A percentile compares a stretch with the other conserved stretches of the same genome.
These are phyloP conservation scores for Candida nemodendra DNA, from an alignment of 805 yeast genomes.

Conservation along the genomic window DNA sequence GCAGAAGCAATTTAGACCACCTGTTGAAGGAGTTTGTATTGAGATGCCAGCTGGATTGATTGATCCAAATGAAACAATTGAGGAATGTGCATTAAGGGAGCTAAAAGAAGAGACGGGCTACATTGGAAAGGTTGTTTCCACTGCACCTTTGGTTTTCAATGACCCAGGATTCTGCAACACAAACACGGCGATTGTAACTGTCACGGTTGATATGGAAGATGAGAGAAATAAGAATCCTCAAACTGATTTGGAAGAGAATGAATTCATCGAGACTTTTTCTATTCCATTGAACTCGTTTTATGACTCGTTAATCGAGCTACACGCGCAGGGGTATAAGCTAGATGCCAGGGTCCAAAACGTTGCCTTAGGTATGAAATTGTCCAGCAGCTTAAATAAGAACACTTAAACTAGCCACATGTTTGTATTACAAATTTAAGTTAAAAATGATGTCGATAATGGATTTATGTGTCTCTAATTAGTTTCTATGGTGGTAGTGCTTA, in stretches of 20 bases:
- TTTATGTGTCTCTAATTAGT: too few relatives aligned
- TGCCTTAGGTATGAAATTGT: conserved; percentile 74
- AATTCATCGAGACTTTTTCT: conserved; percentile 85
- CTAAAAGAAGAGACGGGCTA: conserved; percentile 92
- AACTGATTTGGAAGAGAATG: conserved; percentile 83
- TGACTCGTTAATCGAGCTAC: conserved; percentile 49
- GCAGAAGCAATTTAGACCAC: conserved; percentile 92
- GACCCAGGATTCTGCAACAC: conserved; percentile 84
- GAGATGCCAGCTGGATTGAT: conserved; percentile 96
- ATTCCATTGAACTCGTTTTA: conserved; percentile 63
- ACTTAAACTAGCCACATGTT: too few relatives aligned
- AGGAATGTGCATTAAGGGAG: conserved; percentile 82
- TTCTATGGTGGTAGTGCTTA: background rate
- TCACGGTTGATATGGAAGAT: conserved; percentile 68
- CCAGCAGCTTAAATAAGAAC: conserved; percentile 25
- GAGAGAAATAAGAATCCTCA: conserved; percentile 66
- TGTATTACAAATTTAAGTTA: too few relatives aligned
- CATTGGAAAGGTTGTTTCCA: conserved; percentile 54
- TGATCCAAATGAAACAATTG: conserved; percentile 78
- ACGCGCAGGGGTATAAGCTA: conserved; percentile 64
- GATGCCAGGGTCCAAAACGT: conserved; percentile 88
- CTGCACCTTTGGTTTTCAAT: conserved; percentile 37
- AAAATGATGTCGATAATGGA: too few relatives aligned
- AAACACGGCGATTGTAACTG: conserved; percentile 74
- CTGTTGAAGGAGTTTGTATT: conserved; percentile 81